Evolutionary conservation across 2,329 filamentous ascomycete species (phyloP), one percentile per base, ranked within the genome.

Genomic region (Trichoderma atrobrunneum): DNA sequence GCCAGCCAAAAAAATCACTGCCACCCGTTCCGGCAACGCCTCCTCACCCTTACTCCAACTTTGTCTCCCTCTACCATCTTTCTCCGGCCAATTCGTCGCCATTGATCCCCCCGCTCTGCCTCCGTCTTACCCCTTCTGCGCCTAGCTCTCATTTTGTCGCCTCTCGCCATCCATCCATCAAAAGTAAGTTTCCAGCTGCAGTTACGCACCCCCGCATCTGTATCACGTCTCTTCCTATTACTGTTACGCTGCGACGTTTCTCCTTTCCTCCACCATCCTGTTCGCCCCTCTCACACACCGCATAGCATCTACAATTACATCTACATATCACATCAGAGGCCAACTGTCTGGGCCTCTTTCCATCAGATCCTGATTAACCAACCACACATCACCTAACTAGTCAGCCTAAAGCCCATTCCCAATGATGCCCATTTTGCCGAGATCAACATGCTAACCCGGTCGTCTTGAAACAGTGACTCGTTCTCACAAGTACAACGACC

Each of bases 401-500:
- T 69, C 56, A 69, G 66, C 56, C 5, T 30, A 28, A 3, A 69
- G 56, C 56, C 56, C 28, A n/a, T 24, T 18, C 18, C 24, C 65
- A 34, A 32, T 51, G 36, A 32, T 59, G 2, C 54, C 26, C 54
- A 51, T 60, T n/a, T 59, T 30, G 34, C 54, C 65, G 11, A 30
- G 54, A 59, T 24, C 21, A 61, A 5, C 26, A 5, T 60, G 18
- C 66, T 72, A 65, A 72, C 65, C 21, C 43, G n/a, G 24, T n/a
- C 18, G 7, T 30, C 32, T 14, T 43, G 64, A 57, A n/a, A 54
- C 77, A 97, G 95, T 99, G 95, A 98, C 96, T 86, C 95, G 96
- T 82, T 97, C 95, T 76, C 93, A 95, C 90, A 99, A 98, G 87
- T 89, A 88, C 86, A 97, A 94, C 85, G 94, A 97, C 84, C 95